These are phyloP conservation scores for Beauveria pseudobassiana DNA, from an alignment of 2,329 filamentous ascomycete species.

Conservation along the genomic window DNA sequence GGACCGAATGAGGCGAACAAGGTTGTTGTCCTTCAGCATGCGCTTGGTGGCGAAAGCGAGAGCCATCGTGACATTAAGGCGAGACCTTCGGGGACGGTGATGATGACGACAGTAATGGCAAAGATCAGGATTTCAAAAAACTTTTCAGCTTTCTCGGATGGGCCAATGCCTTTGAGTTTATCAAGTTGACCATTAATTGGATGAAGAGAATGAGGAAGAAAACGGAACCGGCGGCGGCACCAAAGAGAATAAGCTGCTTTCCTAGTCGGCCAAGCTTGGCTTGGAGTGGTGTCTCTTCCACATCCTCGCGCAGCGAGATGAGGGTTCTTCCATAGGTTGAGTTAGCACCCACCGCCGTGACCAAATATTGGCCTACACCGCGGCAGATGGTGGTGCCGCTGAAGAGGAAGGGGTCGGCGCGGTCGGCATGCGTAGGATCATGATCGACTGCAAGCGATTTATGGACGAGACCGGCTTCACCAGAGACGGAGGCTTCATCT, in stretches of 20 bases:
- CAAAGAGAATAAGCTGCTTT: conserved; percentile 57
- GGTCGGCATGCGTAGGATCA: conserved; percentile 42
- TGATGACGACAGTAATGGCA: conserved; percentile 51
- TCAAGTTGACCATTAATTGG: conserved; percentile 28
- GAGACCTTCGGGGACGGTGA: conserved; percentile 53
- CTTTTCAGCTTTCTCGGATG: conserved; percentile 45
- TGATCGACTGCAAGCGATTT: conserved; percentile 56
- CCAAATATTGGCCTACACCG: conserved; percentile 67
- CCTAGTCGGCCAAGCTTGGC: conserved; percentile 70
- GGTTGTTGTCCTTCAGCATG: conserved; percentile 56
- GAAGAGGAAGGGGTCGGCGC: conserved; percentile 69
- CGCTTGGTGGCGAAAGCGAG: conserved; percentile 55
- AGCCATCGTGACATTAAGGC: conserved; percentile 55
- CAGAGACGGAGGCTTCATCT: conserved; percentile 65
- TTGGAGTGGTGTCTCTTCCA: conserved; percentile 71
- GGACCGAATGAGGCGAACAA: conserved; percentile 51
- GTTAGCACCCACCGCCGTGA: conserved; percentile 66
- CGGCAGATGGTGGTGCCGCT: conserved; percentile 73
- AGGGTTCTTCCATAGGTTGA: conserved; percentile 71
- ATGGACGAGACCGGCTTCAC: conserved; percentile 54
- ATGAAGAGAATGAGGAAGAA: conserved; percentile 36
- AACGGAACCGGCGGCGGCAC: conserved; percentile 31
- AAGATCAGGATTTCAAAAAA: conserved; percentile 53
- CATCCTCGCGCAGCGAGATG: conserved; percentile 69
- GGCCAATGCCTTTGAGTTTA: conserved; percentile 28